Evolutionary conservation across 495 filamentous ascomycete genomes (phyloP).

Genomic region (Talaromyces stipitatus): DNA sequence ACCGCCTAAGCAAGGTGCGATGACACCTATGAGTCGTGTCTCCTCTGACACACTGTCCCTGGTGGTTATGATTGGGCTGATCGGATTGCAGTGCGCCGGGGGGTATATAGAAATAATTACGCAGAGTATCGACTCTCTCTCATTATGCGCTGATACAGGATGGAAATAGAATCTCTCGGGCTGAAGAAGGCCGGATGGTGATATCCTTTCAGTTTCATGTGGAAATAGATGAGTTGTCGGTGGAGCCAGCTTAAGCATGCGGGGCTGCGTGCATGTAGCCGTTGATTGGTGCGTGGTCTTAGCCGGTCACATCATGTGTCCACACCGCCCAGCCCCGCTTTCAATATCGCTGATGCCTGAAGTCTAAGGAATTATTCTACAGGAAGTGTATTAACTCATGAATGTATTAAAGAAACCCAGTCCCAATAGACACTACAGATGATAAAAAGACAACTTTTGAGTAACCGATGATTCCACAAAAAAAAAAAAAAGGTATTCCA

Average conservation of each 20-base stretch:
- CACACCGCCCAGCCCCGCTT: not conserved
- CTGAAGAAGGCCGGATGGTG: not conserved
- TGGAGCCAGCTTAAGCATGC: not conserved
- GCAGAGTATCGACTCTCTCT: not conserved
- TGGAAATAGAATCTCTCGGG: not conserved
- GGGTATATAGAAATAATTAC: not conserved
- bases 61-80: not conserved
- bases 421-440: not conserved
- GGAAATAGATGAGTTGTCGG: not conserved
- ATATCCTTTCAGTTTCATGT: not conserved
- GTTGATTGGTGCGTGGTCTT: not conserved
- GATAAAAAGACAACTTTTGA: not conserved
- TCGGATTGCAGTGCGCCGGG: not conserved
- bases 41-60: not conserved
- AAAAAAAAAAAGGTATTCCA: not conserved
- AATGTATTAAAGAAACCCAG: not conserved
- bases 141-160: no score
- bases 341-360: not conserved
- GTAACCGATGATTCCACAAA: not conserved
- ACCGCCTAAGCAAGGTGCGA: not conserved
- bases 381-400: not conserved
- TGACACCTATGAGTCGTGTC: not conserved
- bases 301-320: not conserved
- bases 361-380: not conserved
- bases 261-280: not conserved